A percentile compares a stretch with the other conserved stretches of the same genome.
These are phyloP conservation scores for Nymphaea thermarum DNA, from an alignment of 164 flowering plant genomes.

Conservation along the genomic window DNA sequence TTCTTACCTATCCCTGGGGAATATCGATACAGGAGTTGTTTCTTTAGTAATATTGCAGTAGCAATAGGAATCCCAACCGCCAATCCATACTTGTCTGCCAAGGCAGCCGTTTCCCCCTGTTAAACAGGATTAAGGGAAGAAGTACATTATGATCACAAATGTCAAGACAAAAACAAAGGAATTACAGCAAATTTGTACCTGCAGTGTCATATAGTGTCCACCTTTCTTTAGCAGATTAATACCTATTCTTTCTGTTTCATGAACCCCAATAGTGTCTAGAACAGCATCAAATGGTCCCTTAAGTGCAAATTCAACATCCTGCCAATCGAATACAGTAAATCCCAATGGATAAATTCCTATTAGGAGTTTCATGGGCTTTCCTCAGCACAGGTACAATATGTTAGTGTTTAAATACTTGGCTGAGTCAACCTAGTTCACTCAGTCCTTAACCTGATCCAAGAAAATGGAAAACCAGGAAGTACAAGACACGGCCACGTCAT, in stretches of 20 bases:
- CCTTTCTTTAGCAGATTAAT: constrained; percentile 61
- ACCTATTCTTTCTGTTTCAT: constrained; percentile 77
- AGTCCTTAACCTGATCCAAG: too few species aligned
- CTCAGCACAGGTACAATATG: too few species aligned
- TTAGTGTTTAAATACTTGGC: too few species aligned
- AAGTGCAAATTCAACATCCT: constrained; percentile 61
- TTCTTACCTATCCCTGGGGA: constrained; percentile 86
- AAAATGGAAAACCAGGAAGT: too few species aligned
- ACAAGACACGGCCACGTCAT: too few species aligned
- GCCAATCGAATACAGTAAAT: constrained; percentile 4
- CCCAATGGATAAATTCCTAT: not conserved
- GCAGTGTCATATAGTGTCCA: constrained; percentile 95
- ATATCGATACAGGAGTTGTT: constrained; percentile 55
- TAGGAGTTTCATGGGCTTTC: too few species aligned
- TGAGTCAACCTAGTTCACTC: too few species aligned
- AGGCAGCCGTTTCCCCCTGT: constrained; percentile 88
- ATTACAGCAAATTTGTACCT: constrained; percentile 28
- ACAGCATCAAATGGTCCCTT: constrained; percentile 88
- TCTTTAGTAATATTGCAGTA: constrained; percentile 55
- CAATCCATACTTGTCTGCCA: constrained; percentile 78
- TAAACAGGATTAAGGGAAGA: constrained; percentile 4
- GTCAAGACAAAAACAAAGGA: not conserved
- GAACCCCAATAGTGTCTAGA: constrained; percentile 80
- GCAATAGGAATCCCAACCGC: constrained; percentile 64
- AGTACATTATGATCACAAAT: not conserved